Conservation (phyloP, 129 eudicot species). For the Kitagawia praeruptora region DNA sequence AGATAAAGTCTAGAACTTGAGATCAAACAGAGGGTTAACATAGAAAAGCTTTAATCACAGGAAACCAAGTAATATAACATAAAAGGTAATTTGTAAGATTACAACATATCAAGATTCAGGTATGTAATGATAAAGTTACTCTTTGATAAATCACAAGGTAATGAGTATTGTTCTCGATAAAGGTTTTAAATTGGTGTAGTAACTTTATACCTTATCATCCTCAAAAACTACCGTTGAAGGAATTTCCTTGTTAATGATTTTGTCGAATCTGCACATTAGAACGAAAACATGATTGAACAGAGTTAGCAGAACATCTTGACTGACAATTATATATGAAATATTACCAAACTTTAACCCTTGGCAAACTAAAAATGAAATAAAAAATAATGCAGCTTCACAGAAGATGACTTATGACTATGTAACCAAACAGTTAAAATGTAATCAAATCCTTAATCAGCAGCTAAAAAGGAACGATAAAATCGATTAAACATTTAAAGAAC, state of each 20-base stretch:
- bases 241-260: constrained; percentile 81
- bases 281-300: not conserved
- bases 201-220: constrained; percentile 58
- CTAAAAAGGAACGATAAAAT: no score
- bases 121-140: not conserved
- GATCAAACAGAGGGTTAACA: not conserved
- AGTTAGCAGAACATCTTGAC: not conserved
- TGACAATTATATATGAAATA: not conserved
- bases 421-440: no score
- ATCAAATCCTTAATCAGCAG: no score
- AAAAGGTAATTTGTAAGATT: not conserved
- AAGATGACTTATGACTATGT: no score
- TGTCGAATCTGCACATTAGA: constrained; percentile 56
- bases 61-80: not conserved
- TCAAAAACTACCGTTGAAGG: constrained; percentile 68
- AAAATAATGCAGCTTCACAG: not conserved
- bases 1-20: not conserved
- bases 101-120: not conserved
- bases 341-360: not conserved
- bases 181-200: not conserved
- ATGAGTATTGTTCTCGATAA: not conserved
- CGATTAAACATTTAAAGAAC: no score
- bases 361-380: no score
- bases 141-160: not conserved
- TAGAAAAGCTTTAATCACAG: not conserved